Conservation (phyloP, 345 rosid species). For the Moringa oleifera region DNA sequence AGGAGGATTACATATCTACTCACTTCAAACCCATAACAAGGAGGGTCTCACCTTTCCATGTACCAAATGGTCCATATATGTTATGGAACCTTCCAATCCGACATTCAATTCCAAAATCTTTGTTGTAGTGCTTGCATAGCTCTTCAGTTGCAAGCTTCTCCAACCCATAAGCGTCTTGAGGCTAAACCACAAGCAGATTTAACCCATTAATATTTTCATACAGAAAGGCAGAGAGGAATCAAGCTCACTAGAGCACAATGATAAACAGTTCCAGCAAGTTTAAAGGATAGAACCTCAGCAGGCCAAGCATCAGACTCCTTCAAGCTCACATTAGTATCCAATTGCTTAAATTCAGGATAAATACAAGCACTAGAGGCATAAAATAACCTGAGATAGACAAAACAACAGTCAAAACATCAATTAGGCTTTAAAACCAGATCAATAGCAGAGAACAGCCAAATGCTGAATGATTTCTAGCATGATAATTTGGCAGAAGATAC, state of each 20-base stretch:
- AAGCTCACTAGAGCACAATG: no score
- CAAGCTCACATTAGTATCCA: conserved; percentile 95
- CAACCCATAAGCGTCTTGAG: conserved; percentile 99
- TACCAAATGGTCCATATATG: conserved; percentile 98
- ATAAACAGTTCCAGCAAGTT: neutral
- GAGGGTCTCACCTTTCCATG: conserved; percentile 78
- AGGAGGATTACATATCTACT: no score
- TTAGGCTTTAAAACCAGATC: neutral
- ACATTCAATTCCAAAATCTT: conserved; percentile 92
- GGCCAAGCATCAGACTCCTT: conserved; percentile 99
- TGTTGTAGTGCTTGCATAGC: conserved; percentile 93
- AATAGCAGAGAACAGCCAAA: neutral
- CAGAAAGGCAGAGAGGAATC: no score
- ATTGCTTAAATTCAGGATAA: conserved; percentile 97
- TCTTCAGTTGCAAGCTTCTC: conserved; percentile 99
- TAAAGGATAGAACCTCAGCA: conserved; percentile 71
- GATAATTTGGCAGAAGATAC: no score
- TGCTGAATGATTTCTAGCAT: no score
- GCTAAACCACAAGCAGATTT: conserved; percentile 39
- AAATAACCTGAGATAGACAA: conserved; percentile 90
- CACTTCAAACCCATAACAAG: no score
- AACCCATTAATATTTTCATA: no score
- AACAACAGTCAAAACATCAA: no score
- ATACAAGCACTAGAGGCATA: conserved; percentile 99
- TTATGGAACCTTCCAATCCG: conserved; percentile 95